Conservation (phyloP, 768 basidiomycete genomes). For the Daedaleopsis nitida region DNA sequence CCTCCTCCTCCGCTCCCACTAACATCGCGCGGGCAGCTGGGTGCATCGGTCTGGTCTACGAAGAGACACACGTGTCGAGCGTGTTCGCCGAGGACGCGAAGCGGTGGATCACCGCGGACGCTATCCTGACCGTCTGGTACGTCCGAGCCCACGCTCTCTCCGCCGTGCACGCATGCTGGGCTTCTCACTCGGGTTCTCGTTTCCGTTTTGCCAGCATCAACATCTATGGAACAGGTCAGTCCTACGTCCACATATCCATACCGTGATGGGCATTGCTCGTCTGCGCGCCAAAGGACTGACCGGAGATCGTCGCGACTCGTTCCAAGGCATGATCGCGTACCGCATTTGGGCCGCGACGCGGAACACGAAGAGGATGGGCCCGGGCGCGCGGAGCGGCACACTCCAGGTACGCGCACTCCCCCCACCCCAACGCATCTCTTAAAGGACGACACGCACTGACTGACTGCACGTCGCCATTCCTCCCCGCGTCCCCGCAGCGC, state of each 20-base stretch:
- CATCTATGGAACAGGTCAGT: background rate
- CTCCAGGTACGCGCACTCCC: background rate
- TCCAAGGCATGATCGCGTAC: background rate
- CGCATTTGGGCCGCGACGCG: background rate
- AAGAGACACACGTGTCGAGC: no score
- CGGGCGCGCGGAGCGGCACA: no score
- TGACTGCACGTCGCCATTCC: background rate
- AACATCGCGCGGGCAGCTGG: no score
- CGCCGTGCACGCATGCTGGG: no score
- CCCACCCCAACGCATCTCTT: background rate
- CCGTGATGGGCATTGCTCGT: no score
- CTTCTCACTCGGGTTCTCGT: background rate
- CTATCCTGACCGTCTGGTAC: no score
- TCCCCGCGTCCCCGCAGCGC: background rate
- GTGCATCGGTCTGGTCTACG: no score
- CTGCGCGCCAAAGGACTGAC: background rate
- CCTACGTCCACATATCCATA: no score
- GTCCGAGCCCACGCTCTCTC: background rate
- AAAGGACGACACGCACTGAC: background rate
- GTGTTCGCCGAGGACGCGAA: no score
- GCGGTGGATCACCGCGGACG: no score
- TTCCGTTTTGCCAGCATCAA: background rate
- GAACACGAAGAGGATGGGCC: background rate
- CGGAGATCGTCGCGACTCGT: background rate
- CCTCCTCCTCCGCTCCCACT: no score